Conservation (phyloP, 495 filamentous ascomycete species). For the Talaromyces nanjingensis region DNA sequence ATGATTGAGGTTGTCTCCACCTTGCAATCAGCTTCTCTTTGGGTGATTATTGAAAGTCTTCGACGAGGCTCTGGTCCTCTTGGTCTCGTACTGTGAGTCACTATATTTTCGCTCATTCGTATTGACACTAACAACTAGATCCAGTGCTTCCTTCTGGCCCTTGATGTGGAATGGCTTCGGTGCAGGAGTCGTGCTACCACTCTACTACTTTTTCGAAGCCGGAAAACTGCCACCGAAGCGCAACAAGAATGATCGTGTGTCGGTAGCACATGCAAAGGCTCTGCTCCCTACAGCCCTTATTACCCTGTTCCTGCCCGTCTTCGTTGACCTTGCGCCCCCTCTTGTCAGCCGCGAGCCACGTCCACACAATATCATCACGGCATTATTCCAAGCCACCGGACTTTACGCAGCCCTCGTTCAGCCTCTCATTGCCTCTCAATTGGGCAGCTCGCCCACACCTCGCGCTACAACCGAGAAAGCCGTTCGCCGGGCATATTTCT, state of each 20-base stretch:
- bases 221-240: neutral
- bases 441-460: neutral
- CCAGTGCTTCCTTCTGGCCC: neutral
- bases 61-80: neutral
- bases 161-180: slow-evolving; percentile 1
- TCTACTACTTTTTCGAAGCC: neutral
- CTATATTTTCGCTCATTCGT: neutral
- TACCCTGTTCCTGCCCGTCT: neutral
- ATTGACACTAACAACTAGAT: neutral
- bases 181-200: neutral
- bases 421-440: neutral
- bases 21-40: neutral
- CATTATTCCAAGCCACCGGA: neutral
- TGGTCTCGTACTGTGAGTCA: neutral
- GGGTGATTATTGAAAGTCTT: slow-evolving; percentile 1
- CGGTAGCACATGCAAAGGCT: neutral
- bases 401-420: neutral
- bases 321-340: neutral
- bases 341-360: neutral
- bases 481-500: neutral
- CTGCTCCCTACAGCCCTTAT: neutral
- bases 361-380: neutral
- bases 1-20: neutral
- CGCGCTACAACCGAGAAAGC: neutral
- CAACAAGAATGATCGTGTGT: neutral